These are phyloP conservation scores for Nakazawaea wyomingensis DNA, from an alignment of 805 yeast species.

Conservation along the genomic window DNA sequence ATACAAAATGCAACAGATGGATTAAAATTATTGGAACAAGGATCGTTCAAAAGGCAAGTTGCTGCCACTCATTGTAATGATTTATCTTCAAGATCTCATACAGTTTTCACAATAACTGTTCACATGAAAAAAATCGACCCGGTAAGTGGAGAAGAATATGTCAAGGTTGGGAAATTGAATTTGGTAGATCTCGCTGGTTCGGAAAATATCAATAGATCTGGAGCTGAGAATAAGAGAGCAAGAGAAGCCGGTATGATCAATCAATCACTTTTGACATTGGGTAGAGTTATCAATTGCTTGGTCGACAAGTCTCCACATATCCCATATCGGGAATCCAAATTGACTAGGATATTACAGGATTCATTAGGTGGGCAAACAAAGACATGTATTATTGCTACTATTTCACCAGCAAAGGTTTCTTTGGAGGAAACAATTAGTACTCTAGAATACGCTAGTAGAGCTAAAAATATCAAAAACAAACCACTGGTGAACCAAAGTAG, in stretches of 20 bases:
- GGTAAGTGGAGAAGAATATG: conserved; percentile 43
- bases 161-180: conserved; percentile 62
- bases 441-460: conserved; percentile 81
- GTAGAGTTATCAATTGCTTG: conserved; percentile 73
- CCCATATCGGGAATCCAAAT: conserved; percentile 81
- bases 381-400: conserved; percentile 81
- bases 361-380: conserved; percentile 86
- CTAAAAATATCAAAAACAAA: conserved; percentile 70
- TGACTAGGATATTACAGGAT: conserved; percentile 74
- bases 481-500: conserved; percentile 62
- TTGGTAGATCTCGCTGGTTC: conserved; percentile 90
- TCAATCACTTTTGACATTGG: conserved; percentile 76
- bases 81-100: conserved; percentile 72
- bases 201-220: conserved; percentile 78
- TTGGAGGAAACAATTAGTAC: conserved; percentile 84
- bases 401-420: conserved; percentile 75
- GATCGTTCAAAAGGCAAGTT: conserved; percentile 61
- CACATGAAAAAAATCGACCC: conserved; percentile 46
- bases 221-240: conserved; percentile 79
- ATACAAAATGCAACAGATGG: conserved; percentile 49
- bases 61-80: conserved; percentile 79
- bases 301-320: conserved; percentile 62
- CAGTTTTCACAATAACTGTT: conserved; percentile 68
- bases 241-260: conserved; percentile 89
- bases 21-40: conserved; percentile 44